A percentile compares a stretch with the other conserved stretches of the same genome.
These are phyloP conservation scores for Zygosaccharomyces bisporus DNA, from an alignment of 805 yeast species.

Conservation along the genomic window DNA sequence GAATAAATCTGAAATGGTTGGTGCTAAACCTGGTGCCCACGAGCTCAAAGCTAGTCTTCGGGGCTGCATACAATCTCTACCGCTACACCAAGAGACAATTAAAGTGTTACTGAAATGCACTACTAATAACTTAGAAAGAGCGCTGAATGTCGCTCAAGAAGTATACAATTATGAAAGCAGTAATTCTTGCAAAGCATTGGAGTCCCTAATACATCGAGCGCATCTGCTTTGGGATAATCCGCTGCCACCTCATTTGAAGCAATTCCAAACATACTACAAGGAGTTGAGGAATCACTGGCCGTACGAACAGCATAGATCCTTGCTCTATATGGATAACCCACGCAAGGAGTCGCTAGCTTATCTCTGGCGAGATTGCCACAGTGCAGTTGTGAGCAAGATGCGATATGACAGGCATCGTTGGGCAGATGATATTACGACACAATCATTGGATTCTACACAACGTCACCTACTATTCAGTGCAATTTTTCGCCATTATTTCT, in stretches of 20 bases:
- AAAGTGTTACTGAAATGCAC: not conserved
- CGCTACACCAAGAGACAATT: conserved; percentile 3
- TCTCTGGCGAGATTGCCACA: conserved; percentile 17
- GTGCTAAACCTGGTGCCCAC: not conserved
- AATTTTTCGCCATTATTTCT: conserved; percentile 21
- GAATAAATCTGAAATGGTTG: not conserved
- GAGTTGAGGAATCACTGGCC: conserved; percentile 24
- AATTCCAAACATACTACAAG: conserved; percentile 13
- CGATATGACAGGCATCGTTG: conserved; percentile 15
- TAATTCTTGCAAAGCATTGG: conserved; percentile 14
- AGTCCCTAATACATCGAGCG: conserved; percentile 17
- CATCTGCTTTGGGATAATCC: conserved; percentile 20
- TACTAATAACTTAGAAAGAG: not conserved
- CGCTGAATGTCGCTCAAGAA: not conserved
- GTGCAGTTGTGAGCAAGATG: conserved; percentile 12
- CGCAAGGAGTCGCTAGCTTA: conserved; percentile 15
- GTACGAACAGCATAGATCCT: conserved; percentile 18
- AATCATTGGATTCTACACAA: conserved; percentile 8
- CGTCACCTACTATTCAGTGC: conserved; percentile 14
- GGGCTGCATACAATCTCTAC: not conserved
- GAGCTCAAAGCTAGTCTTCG: not conserved
- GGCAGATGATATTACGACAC: conserved; percentile 8
- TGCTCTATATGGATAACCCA: conserved; percentile 18
- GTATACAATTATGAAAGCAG: not conserved
- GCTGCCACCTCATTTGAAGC: conserved; percentile 16